phyloP scores from a whole-genome alignment of 495 filamentous ascomycete species.

The Penicillium steckii region DNA sequence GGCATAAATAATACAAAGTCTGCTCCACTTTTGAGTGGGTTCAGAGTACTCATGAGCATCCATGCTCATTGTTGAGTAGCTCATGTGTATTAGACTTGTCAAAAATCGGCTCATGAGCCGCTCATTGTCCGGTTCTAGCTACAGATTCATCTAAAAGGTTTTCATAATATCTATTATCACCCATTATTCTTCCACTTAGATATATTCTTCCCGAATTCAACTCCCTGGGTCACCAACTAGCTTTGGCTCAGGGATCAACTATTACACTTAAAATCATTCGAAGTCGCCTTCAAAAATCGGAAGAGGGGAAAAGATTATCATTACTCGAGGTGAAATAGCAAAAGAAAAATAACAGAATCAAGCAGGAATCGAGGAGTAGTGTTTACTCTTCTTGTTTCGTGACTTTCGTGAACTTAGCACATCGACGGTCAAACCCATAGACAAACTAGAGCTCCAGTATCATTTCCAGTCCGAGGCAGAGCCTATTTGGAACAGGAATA shows the following conservation, averaged over 20 bases:
- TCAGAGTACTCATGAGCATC: too few species aligned
- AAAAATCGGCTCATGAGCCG: too few species aligned
- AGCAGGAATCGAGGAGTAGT: constrained; percentile 7
- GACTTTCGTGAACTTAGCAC: not conserved
- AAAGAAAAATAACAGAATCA: constrained; percentile 3
- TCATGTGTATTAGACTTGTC: too few species aligned
- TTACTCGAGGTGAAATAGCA: not conserved
- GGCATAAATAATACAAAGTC: too few species aligned
- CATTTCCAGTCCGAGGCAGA: constrained; percentile 3
- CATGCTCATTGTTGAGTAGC: too few species aligned
- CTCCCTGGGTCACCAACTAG: constrained; percentile 4
- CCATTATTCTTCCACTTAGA: not conserved
- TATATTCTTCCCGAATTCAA: not conserved
- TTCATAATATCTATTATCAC: too few species aligned
- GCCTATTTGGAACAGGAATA: not conserved
- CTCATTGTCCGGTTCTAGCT: too few species aligned
- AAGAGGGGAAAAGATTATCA: not conserved
- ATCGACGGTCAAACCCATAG: not conserved
- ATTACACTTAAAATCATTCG: constrained; percentile 13
- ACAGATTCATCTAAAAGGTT: not conserved
- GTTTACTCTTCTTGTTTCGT: constrained; percentile 10
- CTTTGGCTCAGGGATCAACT: not conserved
- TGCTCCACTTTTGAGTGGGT: too few species aligned
- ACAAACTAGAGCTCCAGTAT: constrained; percentile 1
- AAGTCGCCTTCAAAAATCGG: constrained; percentile 3